phyloP scores from a whole-genome alignment of 2,329 filamentous ascomycete species.

The Calonectria multiphialidica region DNA sequence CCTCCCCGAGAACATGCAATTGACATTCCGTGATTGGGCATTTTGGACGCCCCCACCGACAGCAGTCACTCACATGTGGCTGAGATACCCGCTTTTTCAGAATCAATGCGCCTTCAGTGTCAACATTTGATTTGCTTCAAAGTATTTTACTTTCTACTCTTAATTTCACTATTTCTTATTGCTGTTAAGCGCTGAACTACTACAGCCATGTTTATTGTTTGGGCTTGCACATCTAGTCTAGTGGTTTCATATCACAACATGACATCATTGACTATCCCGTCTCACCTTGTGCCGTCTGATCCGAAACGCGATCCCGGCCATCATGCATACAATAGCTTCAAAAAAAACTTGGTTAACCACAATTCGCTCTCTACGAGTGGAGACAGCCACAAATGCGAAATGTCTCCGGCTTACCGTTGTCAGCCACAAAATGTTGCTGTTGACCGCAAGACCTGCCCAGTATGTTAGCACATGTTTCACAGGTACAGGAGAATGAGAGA shows the following conservation, averaged over 20 bases:
- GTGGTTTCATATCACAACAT: constrained; percentile 5
- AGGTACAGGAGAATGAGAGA: constrained; percentile 39
- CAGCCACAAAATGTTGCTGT: not conserved
- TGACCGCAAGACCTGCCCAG: constrained; percentile 32
- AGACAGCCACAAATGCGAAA: not conserved
- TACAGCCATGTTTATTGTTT: constrained; percentile 3
- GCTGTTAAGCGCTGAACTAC: not conserved
- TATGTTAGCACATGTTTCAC: constrained; percentile 42
- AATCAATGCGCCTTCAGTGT: not conserved
- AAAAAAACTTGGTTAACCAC: not conserved
- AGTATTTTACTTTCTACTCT: not conserved
- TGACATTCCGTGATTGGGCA: constrained; percentile 8
- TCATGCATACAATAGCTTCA: constrained; percentile 1
- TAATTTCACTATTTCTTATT: not conserved
- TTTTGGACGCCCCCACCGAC: not conserved
- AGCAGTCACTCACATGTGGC: constrained; percentile 16
- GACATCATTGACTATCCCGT: constrained; percentile 12
- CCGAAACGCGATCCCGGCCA: constrained; percentile 6
- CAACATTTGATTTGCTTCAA: not conserved
- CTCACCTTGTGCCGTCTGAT: constrained; percentile 18
- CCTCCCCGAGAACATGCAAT: not conserved
- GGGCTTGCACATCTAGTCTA: not conserved
- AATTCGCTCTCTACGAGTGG: constrained; percentile 1
- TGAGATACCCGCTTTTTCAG: not conserved
- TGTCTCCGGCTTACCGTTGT: not conserved